A percentile compares a stretch with the other conserved stretches of the same genome.
These are phyloP conservation scores for Tricholoma sp. DNA, from an alignment of 768 basidiomycete species.

Conservation along the genomic window DNA sequence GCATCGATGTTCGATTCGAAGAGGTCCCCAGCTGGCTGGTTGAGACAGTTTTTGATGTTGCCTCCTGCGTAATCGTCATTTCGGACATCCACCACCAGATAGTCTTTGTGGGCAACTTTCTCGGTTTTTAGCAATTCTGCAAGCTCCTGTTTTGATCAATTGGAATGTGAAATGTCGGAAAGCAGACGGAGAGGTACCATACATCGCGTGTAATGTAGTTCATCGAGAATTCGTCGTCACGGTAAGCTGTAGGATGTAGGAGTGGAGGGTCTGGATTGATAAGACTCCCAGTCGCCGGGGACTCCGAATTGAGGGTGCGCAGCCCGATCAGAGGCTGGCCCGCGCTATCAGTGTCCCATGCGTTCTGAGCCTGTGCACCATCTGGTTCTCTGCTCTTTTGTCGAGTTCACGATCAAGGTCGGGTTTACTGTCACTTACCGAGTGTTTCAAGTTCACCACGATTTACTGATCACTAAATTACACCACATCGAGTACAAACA, in stretches of 20 bases:
- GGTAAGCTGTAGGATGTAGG: not conserved
- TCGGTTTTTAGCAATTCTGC: conserved; percentile 63
- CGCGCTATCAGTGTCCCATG: no score
- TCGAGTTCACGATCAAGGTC: no score
- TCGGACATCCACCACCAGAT: conserved; percentile 78
- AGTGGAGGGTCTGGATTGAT: no score
- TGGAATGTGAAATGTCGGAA: not conserved
- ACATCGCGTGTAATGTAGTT: conserved; percentile 19
- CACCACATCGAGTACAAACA: no score
- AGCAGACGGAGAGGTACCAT: not conserved
- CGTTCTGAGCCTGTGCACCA: no score
- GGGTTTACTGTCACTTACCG: no score
- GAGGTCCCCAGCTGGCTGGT: conserved; percentile 62
- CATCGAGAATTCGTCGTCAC: conserved; percentile 6
- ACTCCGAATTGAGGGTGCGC: no score
- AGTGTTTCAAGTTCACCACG: no score
- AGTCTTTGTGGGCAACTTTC: conserved; percentile 58
- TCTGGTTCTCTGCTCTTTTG: no score
- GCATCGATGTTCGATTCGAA: conserved; percentile 43
- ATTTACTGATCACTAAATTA: no score
- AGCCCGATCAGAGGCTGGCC: no score
- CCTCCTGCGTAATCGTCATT: conserved; percentile 78
- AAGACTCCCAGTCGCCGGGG: no score
- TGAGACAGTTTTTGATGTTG: conserved; percentile 63
- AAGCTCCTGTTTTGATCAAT: conserved; percentile 48